Conservation (phyloP, 2,329 filamentous ascomycete species). For the Akanthomyces uredinophilus region DNA sequence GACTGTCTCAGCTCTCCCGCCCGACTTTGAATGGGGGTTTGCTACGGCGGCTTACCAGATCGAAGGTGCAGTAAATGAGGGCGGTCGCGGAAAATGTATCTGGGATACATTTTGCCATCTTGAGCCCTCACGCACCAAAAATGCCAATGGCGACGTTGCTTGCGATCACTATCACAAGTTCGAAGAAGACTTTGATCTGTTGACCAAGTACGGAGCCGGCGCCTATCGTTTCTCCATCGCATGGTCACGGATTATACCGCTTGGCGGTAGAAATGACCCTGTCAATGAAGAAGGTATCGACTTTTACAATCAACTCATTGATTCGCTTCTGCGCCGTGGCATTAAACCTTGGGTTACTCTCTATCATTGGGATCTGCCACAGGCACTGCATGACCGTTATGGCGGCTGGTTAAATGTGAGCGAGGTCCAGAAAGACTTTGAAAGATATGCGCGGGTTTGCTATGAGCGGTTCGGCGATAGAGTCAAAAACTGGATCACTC, state of each 20-base stretch:
- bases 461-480: slow-evolving; percentile 37
- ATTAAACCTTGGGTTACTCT: slow-evolving; percentile 59
- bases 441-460: slow-evolving; percentile 32
- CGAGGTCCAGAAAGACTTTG: slow-evolving; percentile 30
- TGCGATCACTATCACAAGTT: slow-evolving; percentile 38
- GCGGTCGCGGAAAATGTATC: slow-evolving; percentile 38
- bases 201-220: slow-evolving; percentile 52
- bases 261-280: slow-evolving; percentile 57
- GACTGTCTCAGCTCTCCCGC: slow-evolving; percentile 23
- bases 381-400: slow-evolving; percentile 32
- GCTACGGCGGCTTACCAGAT: slow-evolving; percentile 41
- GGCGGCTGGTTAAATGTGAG: slow-evolving; percentile 30
- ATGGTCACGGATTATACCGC: slow-evolving; percentile 61
- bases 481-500: slow-evolving; percentile 35
- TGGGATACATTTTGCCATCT: slow-evolving; percentile 40
- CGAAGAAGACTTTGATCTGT: slow-evolving; percentile 52
- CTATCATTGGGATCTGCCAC: slow-evolving; percentile 56
- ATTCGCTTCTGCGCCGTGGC: slow-evolving; percentile 50
- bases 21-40: slow-evolving; percentile 36
- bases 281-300: slow-evolving; percentile 56
- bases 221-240: slow-evolving; percentile 62
- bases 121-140: slow-evolving; percentile 34
- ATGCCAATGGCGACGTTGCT: slow-evolving; percentile 42
- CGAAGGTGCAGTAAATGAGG: slow-evolving; percentile 37
- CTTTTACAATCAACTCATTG: slow-evolving; percentile 56